Evolutionary conservation across 257 asterid genomes (phyloP), one percentile per base, ranked within the genome.

Genomic region (Mitragyna speciosa): DNA sequence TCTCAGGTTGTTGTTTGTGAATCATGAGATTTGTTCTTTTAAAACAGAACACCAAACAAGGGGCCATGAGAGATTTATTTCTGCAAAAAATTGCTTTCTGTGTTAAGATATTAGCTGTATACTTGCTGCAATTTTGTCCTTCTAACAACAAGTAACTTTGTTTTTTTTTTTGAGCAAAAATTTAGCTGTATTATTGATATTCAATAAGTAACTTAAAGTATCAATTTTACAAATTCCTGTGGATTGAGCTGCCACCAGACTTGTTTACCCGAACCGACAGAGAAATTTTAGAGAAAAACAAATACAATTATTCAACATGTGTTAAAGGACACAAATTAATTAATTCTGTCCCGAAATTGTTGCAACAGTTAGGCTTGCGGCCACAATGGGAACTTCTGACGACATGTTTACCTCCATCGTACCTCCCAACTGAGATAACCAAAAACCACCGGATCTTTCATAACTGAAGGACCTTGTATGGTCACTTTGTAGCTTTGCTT

Each of bases 331-430:
- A 70, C 73, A 14, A 71, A 70, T 81, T 48, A 73, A 41, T 49
- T 56, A 76, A 17, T 64, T 70, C 14, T 58, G 49, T 63, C 68
- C 26, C n/a, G 69, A n/a, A n/a, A n/a, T n/a, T n/a, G n/a, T n/a
- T n/a, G 8, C 76, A 81, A 10, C 56, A 6, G n/a, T n/a, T n/a
- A n/a, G n/a, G n/a, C n/a, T n/a, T n/a, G n/a, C n/a, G n/a, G n/a
- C n/a, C n/a, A 88, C 91, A 52, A 93, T 89, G 31, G 97, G 94
- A n/a, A 86, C 95, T 93, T 81, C 84, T 84, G 6, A 90, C 97
- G 1, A 64, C 78, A 68, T 84, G 79, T 28, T 86, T 71, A 30
- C 93, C 92, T 52, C 72, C 84, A 12, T 77, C 84, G 52, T 89
- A n/a, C 92, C 24, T 87, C 84, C 97, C 97, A 93, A 43, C 83